A percentile compares a stretch with the other conserved stretches of the same genome.
These are phyloP conservation scores for Myriosclerotinia duriaeana DNA, from an alignment of 2,329 filamentous ascomycete species.

Conservation along the genomic window DNA sequence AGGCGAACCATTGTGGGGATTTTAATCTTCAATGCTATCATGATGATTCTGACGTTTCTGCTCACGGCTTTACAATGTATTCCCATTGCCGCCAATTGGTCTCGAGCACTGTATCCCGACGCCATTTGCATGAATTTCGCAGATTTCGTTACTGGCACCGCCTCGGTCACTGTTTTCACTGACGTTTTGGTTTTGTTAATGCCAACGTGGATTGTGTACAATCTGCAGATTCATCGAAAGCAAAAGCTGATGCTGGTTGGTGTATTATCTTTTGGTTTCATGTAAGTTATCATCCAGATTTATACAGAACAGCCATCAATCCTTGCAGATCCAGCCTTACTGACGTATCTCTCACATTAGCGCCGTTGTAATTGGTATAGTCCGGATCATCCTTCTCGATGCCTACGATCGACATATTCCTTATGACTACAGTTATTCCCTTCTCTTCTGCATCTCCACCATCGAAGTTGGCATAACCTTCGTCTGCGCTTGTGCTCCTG, in stretches of 20 bases:
- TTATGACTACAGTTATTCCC: constrained; percentile 4
- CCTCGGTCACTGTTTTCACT: constrained; percentile 19
- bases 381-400: constrained; percentile 16
- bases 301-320: neutral
- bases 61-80: constrained; percentile 23
- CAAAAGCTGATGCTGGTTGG: constrained; percentile 25
- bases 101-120: constrained; percentile 8
- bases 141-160: constrained; percentile 19
- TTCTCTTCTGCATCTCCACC: constrained; percentile 23
- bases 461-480: constrained; percentile 25
- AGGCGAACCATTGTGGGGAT: constrained; percentile 38
- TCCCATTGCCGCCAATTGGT: constrained; percentile 26
- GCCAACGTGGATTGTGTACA: constrained; percentile 28
- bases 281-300: neutral
- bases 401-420: neutral
- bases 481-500: constrained; percentile 24
- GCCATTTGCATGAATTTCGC: constrained; percentile 26
- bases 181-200: constrained; percentile 24
- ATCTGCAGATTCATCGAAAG: constrained; percentile 23
- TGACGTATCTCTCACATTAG: neutral
- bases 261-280: constrained; percentile 12
- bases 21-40: constrained; percentile 20
- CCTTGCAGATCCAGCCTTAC: neutral
- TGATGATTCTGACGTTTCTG: constrained; percentile 15
- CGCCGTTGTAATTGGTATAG: neutral